These are phyloP conservation scores for Neofusicoccum laricinum DNA, from an alignment of 2,329 filamentous ascomycete species.

Conservation along the genomic window DNA sequence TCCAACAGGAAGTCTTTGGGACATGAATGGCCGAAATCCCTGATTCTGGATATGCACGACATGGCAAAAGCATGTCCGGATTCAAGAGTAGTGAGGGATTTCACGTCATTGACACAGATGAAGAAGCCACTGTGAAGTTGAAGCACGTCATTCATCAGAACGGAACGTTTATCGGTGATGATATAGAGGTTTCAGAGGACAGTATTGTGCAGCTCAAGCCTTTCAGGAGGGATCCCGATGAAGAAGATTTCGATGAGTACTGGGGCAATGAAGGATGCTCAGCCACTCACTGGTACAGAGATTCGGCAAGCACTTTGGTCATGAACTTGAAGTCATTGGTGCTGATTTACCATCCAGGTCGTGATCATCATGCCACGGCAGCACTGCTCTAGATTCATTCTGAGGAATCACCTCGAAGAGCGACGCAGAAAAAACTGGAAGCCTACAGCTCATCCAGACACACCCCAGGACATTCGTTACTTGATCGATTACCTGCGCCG, in stretches of 20 bases:
- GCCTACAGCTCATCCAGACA: too few species aligned
- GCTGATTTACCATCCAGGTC: neutral
- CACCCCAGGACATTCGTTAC: too few species aligned
- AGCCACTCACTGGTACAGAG: conserved; percentile 27
- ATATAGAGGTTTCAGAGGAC: neutral
- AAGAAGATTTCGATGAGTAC: conserved; percentile 26
- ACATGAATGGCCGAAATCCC: too few species aligned
- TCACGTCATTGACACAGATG: neutral
- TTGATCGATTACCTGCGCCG: too few species aligned
- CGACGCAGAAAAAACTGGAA: too few species aligned
- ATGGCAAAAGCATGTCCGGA: too few species aligned
- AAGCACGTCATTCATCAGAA: neutral
- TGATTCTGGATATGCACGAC: too few species aligned
- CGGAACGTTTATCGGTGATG: neutral
- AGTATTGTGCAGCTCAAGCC: neutral
- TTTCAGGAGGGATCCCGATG: conserved; percentile 26
- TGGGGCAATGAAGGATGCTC: conserved; percentile 28
- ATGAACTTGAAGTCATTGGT: too few species aligned
- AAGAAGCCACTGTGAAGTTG: neutral
- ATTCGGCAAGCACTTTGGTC: conserved; percentile 21
- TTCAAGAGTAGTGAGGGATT: neutral
- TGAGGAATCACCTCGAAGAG: neutral
- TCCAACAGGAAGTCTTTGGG: conserved; percentile 15
- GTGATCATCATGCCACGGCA: conserved; percentile 5
- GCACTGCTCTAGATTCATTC: neutral